Conservation (phyloP, 2,329 filamentous ascomycete genomes). For the Fusarium heterosporum region DNA sequence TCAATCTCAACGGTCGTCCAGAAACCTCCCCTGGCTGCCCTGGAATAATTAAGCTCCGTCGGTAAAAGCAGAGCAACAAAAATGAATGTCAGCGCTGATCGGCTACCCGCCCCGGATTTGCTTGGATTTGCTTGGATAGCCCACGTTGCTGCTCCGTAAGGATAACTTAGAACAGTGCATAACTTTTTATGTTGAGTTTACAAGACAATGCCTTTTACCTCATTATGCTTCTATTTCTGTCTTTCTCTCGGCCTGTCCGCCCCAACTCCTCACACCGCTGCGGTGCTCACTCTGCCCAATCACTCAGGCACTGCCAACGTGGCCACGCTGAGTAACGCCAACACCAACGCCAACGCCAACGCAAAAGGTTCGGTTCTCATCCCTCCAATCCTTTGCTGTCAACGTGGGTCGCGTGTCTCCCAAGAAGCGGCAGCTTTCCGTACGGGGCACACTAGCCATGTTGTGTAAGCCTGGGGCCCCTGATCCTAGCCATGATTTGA, state of each 20-base stretch:
- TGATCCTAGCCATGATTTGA: constrained; percentile 15
- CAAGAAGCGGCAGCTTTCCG: constrained; percentile 34
- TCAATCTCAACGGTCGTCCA: constrained; percentile 12
- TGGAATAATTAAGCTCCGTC: constrained; percentile 16
- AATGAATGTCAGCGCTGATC: constrained; percentile 38
- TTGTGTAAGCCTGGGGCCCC: neutral
- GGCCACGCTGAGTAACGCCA: constrained; percentile 32
- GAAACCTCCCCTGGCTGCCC: neutral
- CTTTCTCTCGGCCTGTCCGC: neutral
- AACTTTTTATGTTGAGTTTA: constrained; percentile 23
- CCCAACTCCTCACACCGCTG: constrained; percentile 21
- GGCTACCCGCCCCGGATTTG: constrained; percentile 45
- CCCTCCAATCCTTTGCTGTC: constrained; percentile 19
- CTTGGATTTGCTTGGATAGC: constrained; percentile 38
- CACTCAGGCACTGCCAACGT: constrained; percentile 28
- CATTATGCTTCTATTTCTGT: constrained; percentile 8
- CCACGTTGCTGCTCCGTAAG: no score
- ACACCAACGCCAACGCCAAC: constrained; percentile 23
- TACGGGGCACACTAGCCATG: neutral
- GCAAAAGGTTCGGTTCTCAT: neutral
- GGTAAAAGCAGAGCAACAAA: neutral
- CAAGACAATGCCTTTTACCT: constrained; percentile 1
- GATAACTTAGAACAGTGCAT: no score
- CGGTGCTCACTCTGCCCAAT: constrained; percentile 5
- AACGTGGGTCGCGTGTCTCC: constrained; percentile 19